phyloP scores from a whole-genome alignment of 73 alveolate species.

The Effrenium voratum region DNA sequence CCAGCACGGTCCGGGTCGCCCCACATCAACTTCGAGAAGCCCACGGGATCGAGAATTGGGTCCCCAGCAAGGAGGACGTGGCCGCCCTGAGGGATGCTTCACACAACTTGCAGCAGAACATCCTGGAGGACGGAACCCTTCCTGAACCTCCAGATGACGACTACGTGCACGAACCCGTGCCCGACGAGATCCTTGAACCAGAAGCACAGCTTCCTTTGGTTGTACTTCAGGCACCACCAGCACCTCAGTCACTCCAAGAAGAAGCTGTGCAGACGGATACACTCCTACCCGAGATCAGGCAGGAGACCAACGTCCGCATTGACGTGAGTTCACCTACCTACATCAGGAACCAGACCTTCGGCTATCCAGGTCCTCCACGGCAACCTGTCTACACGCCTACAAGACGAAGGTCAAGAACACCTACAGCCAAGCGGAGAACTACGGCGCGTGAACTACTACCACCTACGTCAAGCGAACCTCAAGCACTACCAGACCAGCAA shows the following conservation, averaged over 20 bases:
- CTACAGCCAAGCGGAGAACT: too few relatives aligned
- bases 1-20: background rate
- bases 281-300: background rate
- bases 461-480: too few relatives aligned
- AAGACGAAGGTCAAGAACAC: too few relatives aligned
- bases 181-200: background rate
- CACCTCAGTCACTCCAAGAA: background rate
- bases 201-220: background rate
- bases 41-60: background rate
- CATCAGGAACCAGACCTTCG: background rate
- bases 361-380: background rate
- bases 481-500: too few relatives aligned
- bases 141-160: background rate
- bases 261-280: constrained; percentile 8
- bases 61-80: background rate
- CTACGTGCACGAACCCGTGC: too few relatives aligned
- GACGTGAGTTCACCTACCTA: background rate
- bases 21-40: background rate
- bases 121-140: background rate
- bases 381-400: too few relatives aligned
- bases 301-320: too few relatives aligned
- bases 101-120: background rate
- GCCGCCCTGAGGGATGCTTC: background rate
- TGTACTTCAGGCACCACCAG: background rate
- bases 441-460: too few relatives aligned